These are phyloP conservation scores for Skeletonema tropicum DNA, from an alignment of 108 stramenopile species.

Conservation along the genomic window DNA sequence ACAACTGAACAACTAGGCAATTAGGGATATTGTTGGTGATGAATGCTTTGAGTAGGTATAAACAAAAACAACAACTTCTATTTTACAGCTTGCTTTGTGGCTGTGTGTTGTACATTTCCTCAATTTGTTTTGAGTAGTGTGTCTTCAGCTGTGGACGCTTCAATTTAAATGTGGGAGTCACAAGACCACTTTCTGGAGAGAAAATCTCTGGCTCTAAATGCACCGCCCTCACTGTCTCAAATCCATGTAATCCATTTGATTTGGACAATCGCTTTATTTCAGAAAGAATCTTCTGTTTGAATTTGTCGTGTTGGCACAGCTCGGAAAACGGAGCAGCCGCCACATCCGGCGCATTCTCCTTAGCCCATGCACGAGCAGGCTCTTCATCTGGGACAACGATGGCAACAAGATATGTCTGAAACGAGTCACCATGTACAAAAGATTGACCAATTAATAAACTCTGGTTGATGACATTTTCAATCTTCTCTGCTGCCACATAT, in stretches of 20 bases:
- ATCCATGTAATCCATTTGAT: conserved; percentile 84
- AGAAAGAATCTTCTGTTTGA: conserved; percentile 62
- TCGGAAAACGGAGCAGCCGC: conserved; percentile 60
- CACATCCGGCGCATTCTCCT: conserved; percentile 25
- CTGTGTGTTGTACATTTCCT: conserved; percentile 78
- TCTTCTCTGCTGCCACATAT: conserved; percentile 96
- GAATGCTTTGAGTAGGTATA: background rate
- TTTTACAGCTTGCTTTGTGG: conserved; percentile 70
- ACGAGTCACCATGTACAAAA: conserved; percentile 96
- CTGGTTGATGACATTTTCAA: conserved; percentile 91
- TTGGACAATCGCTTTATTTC: conserved; percentile 73
- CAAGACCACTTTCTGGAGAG: conserved; percentile 79
- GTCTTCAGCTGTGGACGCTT: conserved; percentile 84
- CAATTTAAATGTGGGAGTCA: conserved; percentile 97
- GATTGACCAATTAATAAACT: conserved; percentile 84
- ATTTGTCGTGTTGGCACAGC: conserved; percentile 67
- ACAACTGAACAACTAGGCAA: background rate
- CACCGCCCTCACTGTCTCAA: conserved; percentile 87
- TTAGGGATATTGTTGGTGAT: background rate
- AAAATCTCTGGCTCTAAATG: conserved; percentile 83
- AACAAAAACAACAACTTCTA: conserved; percentile 15
- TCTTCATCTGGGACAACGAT: conserved; percentile 96
- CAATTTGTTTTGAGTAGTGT: conserved; percentile 80
- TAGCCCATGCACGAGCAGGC: conserved; percentile 61
- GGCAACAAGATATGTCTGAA: conserved; percentile 87